Percentiles rank a stretch among this genome's conserved stretches.
phyloP scores from a whole-genome alignment of 1,139 yeast genomes.

The Blastobotrys ciferrii region DNA sequence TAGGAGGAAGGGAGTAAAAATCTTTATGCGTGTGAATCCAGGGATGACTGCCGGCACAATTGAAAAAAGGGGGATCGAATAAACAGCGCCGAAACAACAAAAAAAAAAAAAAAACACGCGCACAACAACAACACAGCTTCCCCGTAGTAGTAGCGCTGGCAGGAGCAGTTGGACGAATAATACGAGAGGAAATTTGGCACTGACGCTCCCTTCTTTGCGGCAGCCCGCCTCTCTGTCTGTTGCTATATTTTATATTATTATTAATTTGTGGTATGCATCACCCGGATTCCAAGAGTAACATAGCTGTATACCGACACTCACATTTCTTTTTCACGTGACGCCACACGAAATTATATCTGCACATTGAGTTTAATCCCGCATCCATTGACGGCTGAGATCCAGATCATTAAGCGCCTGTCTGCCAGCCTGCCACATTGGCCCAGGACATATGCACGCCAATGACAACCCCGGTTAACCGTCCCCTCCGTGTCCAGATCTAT shows the following conservation, averaged over 20 bases:
- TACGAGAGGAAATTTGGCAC: not conserved
- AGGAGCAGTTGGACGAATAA: too few relatives aligned
- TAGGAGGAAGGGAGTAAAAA: not conserved
- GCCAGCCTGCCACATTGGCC: too few relatives aligned
- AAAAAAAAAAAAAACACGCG: not conserved
- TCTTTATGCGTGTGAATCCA: slow-evolving; percentile 6
- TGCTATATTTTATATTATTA: not conserved
- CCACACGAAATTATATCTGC: not conserved
- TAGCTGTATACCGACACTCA: too few relatives aligned
- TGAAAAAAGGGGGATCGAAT: slow-evolving; percentile 8
- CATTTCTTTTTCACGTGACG: not conserved
- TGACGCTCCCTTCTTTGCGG: not conserved
- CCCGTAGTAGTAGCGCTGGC: too few relatives aligned
- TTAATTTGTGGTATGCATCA: not conserved
- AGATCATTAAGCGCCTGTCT: too few relatives aligned
- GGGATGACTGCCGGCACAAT: slow-evolving; percentile 2
- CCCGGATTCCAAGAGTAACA: not conserved
- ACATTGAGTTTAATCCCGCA: not conserved
- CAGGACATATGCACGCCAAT: not conserved
- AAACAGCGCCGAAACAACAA: not conserved
- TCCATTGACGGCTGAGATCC: too few relatives aligned
- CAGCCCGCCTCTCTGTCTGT: not conserved
- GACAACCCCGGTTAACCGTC: not conserved
- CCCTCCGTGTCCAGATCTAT: not conserved
- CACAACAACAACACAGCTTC: too few relatives aligned